Conservation (phyloP, 192 early-diverging fungal genomes). For the Coemansia sp. region DNA sequence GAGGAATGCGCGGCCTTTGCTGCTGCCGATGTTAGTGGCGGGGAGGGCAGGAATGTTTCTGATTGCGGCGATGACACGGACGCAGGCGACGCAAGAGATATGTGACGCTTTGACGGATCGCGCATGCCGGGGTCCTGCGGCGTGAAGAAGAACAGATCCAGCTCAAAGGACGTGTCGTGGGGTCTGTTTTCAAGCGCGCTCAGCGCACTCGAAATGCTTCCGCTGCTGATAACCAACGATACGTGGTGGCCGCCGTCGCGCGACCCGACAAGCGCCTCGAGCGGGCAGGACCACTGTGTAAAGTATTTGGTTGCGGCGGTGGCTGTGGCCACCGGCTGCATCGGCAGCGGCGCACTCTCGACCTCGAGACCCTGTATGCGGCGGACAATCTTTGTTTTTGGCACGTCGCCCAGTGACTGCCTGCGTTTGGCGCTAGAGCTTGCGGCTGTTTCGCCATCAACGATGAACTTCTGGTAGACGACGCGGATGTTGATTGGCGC, state of each 20-base stretch:
- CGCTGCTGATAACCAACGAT: constrained; percentile 2
- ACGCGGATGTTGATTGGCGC: constrained; percentile 2
- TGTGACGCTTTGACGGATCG: background rate
- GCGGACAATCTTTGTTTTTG: background rate
- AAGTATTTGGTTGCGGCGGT: background rate
- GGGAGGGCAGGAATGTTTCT: constrained; percentile 1
- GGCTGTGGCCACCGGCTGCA: background rate
- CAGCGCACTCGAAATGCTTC: constrained; percentile 4
- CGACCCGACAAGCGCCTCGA: background rate
- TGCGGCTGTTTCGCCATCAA: background rate
- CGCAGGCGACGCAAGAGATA: background rate
- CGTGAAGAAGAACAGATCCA: constrained; percentile 4
- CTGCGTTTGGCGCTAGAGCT: background rate
- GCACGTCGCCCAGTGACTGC: constrained; percentile 7
- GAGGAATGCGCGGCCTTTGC: background rate
- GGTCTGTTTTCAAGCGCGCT: constrained; percentile 13
- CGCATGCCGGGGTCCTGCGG: background rate
- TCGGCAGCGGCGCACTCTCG: background rate
- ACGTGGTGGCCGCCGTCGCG: constrained; percentile 7
- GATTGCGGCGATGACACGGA: background rate
- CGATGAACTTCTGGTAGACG: background rate
- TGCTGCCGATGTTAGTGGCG: background rate
- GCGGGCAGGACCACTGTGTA: constrained; percentile 5
- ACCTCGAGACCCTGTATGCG: background rate
- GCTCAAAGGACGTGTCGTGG: background rate